Conservation (phyloP, 305 asterid species). For the Fraxinus xanthoxyloides region DNA sequence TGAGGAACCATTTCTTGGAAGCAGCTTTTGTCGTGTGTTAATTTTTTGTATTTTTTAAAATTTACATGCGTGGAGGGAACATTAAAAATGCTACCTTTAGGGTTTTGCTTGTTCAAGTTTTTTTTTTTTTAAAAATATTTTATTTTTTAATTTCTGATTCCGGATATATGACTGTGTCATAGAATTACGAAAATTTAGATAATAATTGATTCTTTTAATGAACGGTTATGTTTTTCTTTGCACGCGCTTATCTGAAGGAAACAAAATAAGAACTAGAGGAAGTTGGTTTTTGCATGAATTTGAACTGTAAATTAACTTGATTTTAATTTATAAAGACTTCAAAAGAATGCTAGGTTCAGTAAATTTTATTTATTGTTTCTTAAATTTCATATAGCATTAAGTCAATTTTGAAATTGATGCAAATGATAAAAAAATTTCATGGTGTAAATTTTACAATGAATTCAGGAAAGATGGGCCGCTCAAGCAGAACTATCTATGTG, state of each 20-base stretch:
- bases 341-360: neutral
- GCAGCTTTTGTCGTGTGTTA: neutral
- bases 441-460: neutral
- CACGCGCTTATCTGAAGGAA: neutral
- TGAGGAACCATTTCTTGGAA: neutral
- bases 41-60: neutral
- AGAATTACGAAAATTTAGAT: neutral
- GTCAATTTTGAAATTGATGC: neutral
- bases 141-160: neutral
- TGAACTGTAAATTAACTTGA: neutral
- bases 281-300: neutral
- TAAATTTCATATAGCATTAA: neutral
- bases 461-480: conserved; percentile 60
- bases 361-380: neutral
- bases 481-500: conserved; percentile 69
- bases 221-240: neutral
- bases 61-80: neutral
- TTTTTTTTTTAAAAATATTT: neutral
- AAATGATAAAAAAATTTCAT: neutral
- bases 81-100: neutral
- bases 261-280: neutral
- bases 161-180: neutral
- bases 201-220: neutral
- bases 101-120: neutral
- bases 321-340: neutral